Evolutionary conservation across 169 alveolate species (phyloP), one percentile per base, ranked within the genome.

Genomic region (Babesia bovis): DNA sequence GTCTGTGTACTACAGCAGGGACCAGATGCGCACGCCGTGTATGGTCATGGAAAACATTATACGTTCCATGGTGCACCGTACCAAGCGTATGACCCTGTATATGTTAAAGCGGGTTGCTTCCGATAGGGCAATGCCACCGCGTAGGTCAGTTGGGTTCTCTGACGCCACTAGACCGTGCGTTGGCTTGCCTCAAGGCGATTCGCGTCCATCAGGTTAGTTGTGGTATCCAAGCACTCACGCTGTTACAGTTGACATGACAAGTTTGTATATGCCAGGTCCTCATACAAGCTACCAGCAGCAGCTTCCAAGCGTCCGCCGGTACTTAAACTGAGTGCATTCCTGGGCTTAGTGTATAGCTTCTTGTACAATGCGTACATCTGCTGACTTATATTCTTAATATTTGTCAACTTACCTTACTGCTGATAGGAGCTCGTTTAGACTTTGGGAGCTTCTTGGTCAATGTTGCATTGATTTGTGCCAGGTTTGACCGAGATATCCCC

Each of bases 271-370:
- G 61, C 61, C 73, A 7, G 73, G 73, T 7, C 73, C 73, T 0
- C 73, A 63, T 19, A 36, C 50, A 21, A 63, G 73, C 50, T 63
- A 63, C 60, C 87, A 78, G 65, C 60, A 61, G 45, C 53, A 67
- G 60, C 87, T 78, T 41, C 87, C 87, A 25, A 78, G 87, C 58
- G 82, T 70, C 42, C 72, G 77, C 59, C 73, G 73, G 7, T 63
- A 63, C 49, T 13, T 63, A 26, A 26, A 60, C 19, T 63, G 32
- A 44, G 1, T 35, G 60, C 28, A 28, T 15, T 30, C 25, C 35
- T 12, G 32, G 1, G 26, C 42, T 44, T 55, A 50, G 41, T 30
- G 47, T 65, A 78, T 0, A 78, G 60, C 49, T 45, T 81, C 51
- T 44, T 40, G 70, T 56, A 60, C 44, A 44, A n/a, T 12, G 63